Evolutionary conservation across 768 basidiomycete species (phyloP).

Genomic region (Mycena leptocephala): DNA sequence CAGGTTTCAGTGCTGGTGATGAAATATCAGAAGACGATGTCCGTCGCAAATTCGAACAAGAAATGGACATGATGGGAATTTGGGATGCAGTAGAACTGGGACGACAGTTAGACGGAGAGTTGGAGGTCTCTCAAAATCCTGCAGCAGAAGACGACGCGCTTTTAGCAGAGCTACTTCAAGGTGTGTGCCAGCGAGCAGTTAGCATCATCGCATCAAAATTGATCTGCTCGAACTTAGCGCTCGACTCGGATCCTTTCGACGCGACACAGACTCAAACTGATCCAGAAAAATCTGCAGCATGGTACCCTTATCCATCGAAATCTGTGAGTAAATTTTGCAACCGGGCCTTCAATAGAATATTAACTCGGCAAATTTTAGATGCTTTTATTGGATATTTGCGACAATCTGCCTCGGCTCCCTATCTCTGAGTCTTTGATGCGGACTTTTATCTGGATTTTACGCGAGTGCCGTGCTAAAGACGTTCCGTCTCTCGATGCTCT

Average conservation of each 20-base stretch:
- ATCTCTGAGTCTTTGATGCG: too few relatives aligned
- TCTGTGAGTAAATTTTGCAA: background rate
- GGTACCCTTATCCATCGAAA: constrained; percentile 21
- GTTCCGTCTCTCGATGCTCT: constrained; percentile 38
- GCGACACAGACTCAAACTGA: background rate
- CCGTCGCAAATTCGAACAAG: background rate
- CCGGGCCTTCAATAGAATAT: background rate
- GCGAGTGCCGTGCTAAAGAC: constrained; percentile 35
- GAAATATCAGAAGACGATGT: background rate
- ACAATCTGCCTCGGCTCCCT: constrained; percentile 41
- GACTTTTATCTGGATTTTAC: constrained; percentile 37
- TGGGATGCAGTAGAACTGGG: too few relatives aligned
- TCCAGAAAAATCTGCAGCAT: background rate
- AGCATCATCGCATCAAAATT: background rate
- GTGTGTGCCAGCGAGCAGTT: background rate
- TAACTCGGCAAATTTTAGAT: constrained; percentile 20
- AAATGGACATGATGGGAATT: too few relatives aligned
- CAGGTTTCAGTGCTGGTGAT: constrained; percentile 17
- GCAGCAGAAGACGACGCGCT: background rate
- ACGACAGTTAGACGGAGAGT: constrained; percentile 6
- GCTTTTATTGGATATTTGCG: constrained; percentile 39
- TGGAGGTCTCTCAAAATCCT: background rate
- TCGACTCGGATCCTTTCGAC: constrained; percentile 11
- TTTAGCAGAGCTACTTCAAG: background rate
- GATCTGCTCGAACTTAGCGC: background rate